These are phyloP conservation scores for Byssothecium circinans DNA, from an alignment of 2,329 filamentous ascomycete genomes.

Conservation along the genomic window DNA sequence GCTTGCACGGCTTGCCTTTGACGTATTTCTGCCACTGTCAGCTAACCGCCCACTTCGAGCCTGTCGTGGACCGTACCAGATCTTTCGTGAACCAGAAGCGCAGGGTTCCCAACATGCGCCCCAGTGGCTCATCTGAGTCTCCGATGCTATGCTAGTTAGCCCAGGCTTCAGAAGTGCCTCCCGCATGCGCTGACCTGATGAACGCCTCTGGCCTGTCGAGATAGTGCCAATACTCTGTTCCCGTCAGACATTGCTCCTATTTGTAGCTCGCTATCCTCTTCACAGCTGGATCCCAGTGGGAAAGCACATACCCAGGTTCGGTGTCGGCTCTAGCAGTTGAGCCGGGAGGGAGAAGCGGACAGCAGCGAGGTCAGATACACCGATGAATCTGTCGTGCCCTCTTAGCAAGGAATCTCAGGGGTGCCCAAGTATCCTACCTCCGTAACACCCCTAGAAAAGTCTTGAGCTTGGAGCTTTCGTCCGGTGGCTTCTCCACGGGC, in stretches of 20 bases:
- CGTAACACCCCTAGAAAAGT: slow-evolving; percentile 85
- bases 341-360: slow-evolving; percentile 96
- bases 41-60: slow-evolving; percentile 1
- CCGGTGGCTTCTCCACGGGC: slow-evolving; percentile 59
- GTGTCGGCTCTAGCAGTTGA: slow-evolving; percentile 91
- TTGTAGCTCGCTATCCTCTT: background rate
- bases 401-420: slow-evolving; percentile 1
- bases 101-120: slow-evolving; percentile 91
- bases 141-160: slow-evolving; percentile 64
- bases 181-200: slow-evolving; percentile 53
- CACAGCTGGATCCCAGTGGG: background rate
- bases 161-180: slow-evolving; percentile 1
- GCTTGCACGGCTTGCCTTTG: slow-evolving; percentile 98
- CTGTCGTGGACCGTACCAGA: slow-evolving; percentile 55
- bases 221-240: slow-evolving; percentile 94
- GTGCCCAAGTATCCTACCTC: slow-evolving; percentile 66
- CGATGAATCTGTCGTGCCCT: slow-evolving; percentile 72
- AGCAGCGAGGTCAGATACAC: slow-evolving; percentile 90
- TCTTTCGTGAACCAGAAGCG: slow-evolving; percentile 99
- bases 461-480: slow-evolving; percentile 84
- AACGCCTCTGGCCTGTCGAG: slow-evolving; percentile 94
- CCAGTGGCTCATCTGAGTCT: slow-evolving; percentile 85
- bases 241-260: slow-evolving; percentile 22
- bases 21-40: slow-evolving; percentile 75
- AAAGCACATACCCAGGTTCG: slow-evolving; percentile 71